Evolutionary conservation across 176 grass and related monocot species (phyloP), one percentile per base, ranked within the genome.

Genomic region (bread wheat (Triticum aestivum)): DNA sequence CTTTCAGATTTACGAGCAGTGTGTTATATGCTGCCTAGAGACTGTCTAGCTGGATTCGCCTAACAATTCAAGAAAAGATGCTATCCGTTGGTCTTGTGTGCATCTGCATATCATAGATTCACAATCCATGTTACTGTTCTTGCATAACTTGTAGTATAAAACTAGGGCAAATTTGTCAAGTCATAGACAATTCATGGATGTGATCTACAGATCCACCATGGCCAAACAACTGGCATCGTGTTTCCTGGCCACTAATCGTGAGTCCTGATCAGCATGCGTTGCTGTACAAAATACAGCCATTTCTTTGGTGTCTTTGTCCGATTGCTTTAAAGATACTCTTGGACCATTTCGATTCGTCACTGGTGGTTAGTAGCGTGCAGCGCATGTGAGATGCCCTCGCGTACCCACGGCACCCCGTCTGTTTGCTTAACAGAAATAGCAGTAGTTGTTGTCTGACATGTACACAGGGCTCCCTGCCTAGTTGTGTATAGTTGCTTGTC

Each of bases 361-460:
- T 62, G 54, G 89, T 87, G 85, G 81, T 51, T 81, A 13, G 80
- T 34, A 80, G 37, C 41, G 67, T 42, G 69, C 85, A 18, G 38
- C 86, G 87, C 86, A 85, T 91, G 86, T 42, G 70, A 65, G 64
- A 34, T 65, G 85, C 75, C 81, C 61, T 61, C 29, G 45, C 80
- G 27, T 80, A 67, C 58, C 10, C 34, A 59, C 13, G 24, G 44
- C 26, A 77, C 56, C 56, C 35, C 56, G 67, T 74, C 80, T 12
- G 21, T 26, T 69, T 76, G 75, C 39, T 14, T 51, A 69, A 75
- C 89, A 51, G 77, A 87, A 87, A 80, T 74, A 68, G 58, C 2
- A 54, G 12, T 49, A 5, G 15, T 54, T 54, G 51, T 73, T 54
- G 51, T 73, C 45, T 56, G 56, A 42, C 17, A 42, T 70, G 61